A percentile compares a stretch with the other conserved stretches of the same genome.
Conservation (phyloP, 257 asterid species). For the Thymus quinquecostatus region DNA sequence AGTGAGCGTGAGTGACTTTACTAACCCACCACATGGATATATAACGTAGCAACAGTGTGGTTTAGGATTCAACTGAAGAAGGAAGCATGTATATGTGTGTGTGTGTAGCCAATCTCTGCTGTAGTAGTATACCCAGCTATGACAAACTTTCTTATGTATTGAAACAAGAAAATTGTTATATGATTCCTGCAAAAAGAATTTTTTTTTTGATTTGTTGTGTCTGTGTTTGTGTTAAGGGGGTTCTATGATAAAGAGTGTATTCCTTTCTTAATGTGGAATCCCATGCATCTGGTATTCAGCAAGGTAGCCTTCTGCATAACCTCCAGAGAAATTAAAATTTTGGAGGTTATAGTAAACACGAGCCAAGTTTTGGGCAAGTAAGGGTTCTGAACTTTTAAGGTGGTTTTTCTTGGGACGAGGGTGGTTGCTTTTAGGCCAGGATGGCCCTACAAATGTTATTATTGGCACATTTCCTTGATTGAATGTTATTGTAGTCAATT, state of each 20-base stretch:
- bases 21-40: neutral
- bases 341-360: neutral
- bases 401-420: neutral
- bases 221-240: neutral
- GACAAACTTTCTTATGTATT: neutral
- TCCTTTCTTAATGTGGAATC: neutral
- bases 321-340: neutral
- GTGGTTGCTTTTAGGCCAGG: neutral
- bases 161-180: neutral
- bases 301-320: slow-evolving; percentile 10
- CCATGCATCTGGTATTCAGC: neutral
- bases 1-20: neutral
- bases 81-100: neutral
- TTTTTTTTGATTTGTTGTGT: neutral
- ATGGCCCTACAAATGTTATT: slow-evolving; percentile 8
- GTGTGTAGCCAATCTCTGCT: neutral
- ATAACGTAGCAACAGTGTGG: neutral
- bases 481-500: neutral
- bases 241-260: neutral
- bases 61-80: slow-evolving; percentile 7
- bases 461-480: slow-evolving; percentile 13
- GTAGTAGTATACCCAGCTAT: slow-evolving; percentile 1
- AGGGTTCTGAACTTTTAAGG: neutral
- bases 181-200: neutral
- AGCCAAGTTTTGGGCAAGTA: neutral